phyloP scores from a whole-genome alignment of 2,329 filamentous ascomycete species.

The Fusarium sp. region DNA sequence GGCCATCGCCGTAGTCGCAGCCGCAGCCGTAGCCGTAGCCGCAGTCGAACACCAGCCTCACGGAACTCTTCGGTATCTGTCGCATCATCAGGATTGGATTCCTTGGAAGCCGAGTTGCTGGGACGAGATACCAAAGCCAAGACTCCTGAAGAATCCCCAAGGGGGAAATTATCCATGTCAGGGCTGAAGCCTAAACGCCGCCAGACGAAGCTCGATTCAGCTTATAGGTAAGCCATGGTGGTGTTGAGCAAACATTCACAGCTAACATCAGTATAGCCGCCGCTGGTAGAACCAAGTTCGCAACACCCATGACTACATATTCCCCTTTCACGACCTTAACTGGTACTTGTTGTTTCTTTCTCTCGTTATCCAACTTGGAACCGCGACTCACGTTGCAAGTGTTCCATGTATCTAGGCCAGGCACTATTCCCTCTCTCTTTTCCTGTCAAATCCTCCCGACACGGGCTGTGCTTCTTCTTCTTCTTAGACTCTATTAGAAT shows the following conservation, averaged over 20 bases:
- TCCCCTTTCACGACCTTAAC: conserved; percentile 9
- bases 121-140: conserved; percentile 49
- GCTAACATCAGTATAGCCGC: conserved; percentile 45
- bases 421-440: conserved; percentile 26
- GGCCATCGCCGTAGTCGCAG: conserved; percentile 14
- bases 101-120: conserved; percentile 53
- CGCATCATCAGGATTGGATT: conserved; percentile 52
- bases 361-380: conserved; percentile 13
- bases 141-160: conserved; percentile 40
- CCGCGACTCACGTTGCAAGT: conserved; percentile 14
- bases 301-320: background rate
- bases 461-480: conserved; percentile 10
- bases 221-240: conserved; percentile 49
- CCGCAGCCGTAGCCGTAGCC: conserved; percentile 8
- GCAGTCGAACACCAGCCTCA: conserved; percentile 43
- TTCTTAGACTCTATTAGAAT: conserved; percentile 32
- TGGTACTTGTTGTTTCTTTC: conserved; percentile 28
- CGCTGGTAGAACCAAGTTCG: conserved; percentile 47
- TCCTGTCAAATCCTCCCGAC: background rate
- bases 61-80: conserved; percentile 47
- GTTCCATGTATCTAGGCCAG: conserved; percentile 35
- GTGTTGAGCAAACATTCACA: background rate
- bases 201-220: conserved; percentile 51
- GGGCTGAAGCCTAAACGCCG: conserved; percentile 47
- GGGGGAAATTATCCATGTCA: conserved; percentile 35